Base-by-base conservation (phyloP, 169 alveolate genomes). In the Fabrea salina region DNA sequence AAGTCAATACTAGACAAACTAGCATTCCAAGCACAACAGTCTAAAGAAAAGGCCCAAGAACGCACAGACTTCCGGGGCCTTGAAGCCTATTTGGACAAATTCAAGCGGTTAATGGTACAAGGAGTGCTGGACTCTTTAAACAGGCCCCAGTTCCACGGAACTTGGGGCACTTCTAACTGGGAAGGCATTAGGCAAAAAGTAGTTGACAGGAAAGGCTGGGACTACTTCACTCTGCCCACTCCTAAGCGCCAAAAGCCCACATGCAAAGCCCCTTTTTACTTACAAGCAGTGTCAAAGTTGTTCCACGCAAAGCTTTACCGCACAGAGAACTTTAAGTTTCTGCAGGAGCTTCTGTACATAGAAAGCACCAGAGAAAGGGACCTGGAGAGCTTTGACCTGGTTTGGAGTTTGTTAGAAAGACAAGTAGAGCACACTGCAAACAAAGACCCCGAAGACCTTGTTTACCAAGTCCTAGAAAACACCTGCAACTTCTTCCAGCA, bases 311-410 rank as follows among this genome's bases (percentile, higher is more conserved):
- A 61, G 37, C 11, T 44, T 8, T 16, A 37, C 13, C 19, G 44
- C 35, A 13, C 35, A n/a, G n/a, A n/a, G 78, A 19, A 43, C 11
- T 68, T 11, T 25, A 37, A 68, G n/a, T 19, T 44, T 1, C n/a
- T 68, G n/a, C 64, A 68, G 8, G 78, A 68, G 13, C 35, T 68
- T 7, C n/a, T 43, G 13, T 22, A 41, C 16, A 19, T 47, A n/a
- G 78, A 68, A 30, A 13, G 11, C n/a, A 43, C 64, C 40, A 43
- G 78, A 43, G 78, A 68, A n/a, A 27, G 19, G n/a, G 61, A 68
- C 44, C 16, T 57, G 35, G 78, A 68, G 11, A 68, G 61, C 39
- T 44, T 68, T 2, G 66, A 68, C 13, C 40, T 19, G 11, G 33
- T 68, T 11, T 68, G 78, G 35, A 47, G 39, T 19, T n/a, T 68